These are phyloP conservation scores for Neocucurbitaria cava DNA, from an alignment of 2,329 filamentous ascomycete genomes.

Conservation along the genomic window DNA sequence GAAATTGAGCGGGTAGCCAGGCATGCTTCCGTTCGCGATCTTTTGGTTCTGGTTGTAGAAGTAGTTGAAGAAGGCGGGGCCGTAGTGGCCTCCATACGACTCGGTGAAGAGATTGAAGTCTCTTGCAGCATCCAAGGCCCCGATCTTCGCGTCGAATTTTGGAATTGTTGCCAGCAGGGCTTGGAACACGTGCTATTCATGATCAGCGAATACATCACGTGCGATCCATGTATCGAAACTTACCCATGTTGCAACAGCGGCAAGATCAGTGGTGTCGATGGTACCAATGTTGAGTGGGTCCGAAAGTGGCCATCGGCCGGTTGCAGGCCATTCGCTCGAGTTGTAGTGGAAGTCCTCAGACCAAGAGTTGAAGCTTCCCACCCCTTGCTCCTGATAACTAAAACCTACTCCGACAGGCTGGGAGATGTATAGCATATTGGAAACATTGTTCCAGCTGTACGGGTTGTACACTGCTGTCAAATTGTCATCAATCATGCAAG, in stretches of 20 bases:
- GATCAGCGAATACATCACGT: not conserved
- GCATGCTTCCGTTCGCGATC: conserved; percentile 58
- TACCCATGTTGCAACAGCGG: conserved; percentile 53
- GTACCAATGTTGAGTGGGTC: conserved; percentile 55
- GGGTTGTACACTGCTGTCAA: conserved; percentile 56
- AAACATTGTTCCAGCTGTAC: conserved; percentile 66
- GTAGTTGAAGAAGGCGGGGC: conserved; percentile 63
- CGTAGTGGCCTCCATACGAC: conserved; percentile 58
- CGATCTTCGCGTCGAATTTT: conserved; percentile 42
- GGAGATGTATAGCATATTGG: conserved; percentile 67
- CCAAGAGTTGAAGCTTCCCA: conserved; percentile 44
- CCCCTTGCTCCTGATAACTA: conserved; percentile 47
- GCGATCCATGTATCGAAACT: conserved; percentile 38
- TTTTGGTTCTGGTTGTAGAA: conserved; percentile 65
- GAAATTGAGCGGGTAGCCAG: conserved; percentile 61
- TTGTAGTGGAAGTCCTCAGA: conserved; percentile 57
- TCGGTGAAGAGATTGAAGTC: conserved; percentile 64
- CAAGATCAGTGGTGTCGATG: conserved; percentile 63
- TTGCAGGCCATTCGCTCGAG: conserved; percentile 48
- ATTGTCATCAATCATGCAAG: conserved; percentile 28
- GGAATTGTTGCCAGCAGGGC: conserved; percentile 29
- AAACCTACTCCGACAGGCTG: conserved; percentile 67
- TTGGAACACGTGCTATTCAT: conserved; percentile 28
- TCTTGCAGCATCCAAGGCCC: conserved; percentile 45
- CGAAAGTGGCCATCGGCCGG: conserved; percentile 56